phyloP scores from a whole-genome alignment of 371 early-diverging fungal genomes.

The Mucor circinelloides region DNA sequence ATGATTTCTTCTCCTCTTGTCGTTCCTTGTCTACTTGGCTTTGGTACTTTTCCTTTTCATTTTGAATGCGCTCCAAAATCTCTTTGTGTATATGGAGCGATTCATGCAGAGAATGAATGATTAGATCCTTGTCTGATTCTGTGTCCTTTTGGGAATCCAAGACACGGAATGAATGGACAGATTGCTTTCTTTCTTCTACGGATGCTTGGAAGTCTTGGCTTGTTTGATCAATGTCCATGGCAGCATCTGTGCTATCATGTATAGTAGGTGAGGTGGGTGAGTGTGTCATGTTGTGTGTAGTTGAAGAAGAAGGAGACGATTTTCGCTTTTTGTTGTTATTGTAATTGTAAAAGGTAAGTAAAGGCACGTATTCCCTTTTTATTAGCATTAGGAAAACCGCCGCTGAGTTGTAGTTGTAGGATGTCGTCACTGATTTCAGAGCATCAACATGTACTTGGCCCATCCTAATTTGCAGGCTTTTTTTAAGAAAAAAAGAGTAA shows the following conservation, averaged over 20 bases:
- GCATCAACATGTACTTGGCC: constrained; percentile 8
- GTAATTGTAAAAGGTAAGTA: constrained; percentile 15
- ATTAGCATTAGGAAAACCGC: constrained; percentile 23
- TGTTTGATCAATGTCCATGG: constrained; percentile 1
- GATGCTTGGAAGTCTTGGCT: constrained; percentile 4
- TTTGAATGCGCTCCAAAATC: constrained; percentile 41
- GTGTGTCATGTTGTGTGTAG: not conserved
- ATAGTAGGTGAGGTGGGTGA: not conserved
- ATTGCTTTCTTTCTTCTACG: constrained; percentile 11
- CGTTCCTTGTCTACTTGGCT: constrained; percentile 29
- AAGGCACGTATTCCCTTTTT: constrained; percentile 21
- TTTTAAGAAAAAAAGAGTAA: no score
- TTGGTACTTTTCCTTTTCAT: constrained; percentile 34
- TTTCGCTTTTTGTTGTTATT: constrained; percentile 1
- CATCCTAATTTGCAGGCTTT: not conserved
- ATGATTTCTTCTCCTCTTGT: constrained; percentile 13
- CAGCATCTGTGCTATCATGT: not conserved
- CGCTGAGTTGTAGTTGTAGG: constrained; percentile 11
- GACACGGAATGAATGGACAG: constrained; percentile 21
- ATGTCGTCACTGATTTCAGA: constrained; percentile 4
- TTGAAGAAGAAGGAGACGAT: not conserved
- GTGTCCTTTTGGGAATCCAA: constrained; percentile 13
- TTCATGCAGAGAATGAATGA: constrained; percentile 41
- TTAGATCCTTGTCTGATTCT: constrained; percentile 34
- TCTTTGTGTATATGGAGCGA: constrained; percentile 49